Evolutionary conservation across 1,139 yeast species (phyloP).

Genomic region (Candida buenavistaensis): DNA sequence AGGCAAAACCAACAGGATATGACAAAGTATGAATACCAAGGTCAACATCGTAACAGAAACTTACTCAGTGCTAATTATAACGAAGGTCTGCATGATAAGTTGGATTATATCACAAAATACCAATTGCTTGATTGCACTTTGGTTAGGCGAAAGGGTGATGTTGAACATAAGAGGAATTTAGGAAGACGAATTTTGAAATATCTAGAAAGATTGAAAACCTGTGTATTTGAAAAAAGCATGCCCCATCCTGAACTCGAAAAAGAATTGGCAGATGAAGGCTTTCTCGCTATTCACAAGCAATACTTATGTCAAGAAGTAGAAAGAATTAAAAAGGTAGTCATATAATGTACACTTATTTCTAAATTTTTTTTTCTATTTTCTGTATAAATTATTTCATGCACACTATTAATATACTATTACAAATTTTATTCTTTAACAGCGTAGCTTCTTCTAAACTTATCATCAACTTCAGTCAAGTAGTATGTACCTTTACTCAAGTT

Average conservation of each 20-base stretch:
- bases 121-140: conserved; percentile 2
- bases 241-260: too few species aligned
- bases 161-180: neutral
- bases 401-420: neutral
- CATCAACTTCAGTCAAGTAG: conserved; percentile 83
- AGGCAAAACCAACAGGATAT: neutral
- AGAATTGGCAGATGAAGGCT: too few species aligned
- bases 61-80: conserved; percentile 1
- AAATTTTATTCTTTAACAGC: conserved; percentile 52
- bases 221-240: too few species aligned
- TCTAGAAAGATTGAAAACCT: too few species aligned
- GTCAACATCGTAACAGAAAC: neutral
- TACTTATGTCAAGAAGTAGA: too few species aligned
- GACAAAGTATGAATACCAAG: neutral
- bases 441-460: conserved; percentile 83
- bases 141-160: too few species aligned
- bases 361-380: neutral
- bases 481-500: conserved; percentile 73
- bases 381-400: neutral
- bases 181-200: neutral
- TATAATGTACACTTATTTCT: too few species aligned
- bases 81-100: neutral
- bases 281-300: too few species aligned
- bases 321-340: too few species aligned
- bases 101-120: conserved; percentile 3